These are phyloP conservation scores for Cadophora malorum DNA, from an alignment of 2,329 filamentous ascomycete species.

Conservation along the genomic window DNA sequence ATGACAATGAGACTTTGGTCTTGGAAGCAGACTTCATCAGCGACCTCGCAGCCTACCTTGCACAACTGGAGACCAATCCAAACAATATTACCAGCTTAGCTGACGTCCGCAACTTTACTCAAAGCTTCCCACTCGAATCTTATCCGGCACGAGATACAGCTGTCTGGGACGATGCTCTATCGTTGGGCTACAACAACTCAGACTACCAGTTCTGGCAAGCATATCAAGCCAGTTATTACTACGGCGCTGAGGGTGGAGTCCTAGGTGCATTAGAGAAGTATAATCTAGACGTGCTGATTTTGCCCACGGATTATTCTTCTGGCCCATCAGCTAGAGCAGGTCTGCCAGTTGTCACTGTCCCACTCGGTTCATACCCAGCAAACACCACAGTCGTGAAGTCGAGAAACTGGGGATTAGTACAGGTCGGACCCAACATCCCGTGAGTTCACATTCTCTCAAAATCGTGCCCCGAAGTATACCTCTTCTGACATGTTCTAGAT, in stretches of 20 bases:
- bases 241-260: slow-evolving; percentile 65
- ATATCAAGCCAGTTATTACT: slow-evolving; percentile 59
- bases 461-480: background rate
- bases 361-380: slow-evolving; percentile 61
- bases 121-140: slow-evolving; percentile 57
- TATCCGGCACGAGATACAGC: slow-evolving; percentile 66
- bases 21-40: slow-evolving; percentile 64
- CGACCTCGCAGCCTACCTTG: slow-evolving; percentile 63
- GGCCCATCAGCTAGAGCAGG: slow-evolving; percentile 62
- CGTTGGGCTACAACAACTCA: slow-evolving; percentile 61
- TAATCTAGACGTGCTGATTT: slow-evolving; percentile 65
- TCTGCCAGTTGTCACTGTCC: slow-evolving; percentile 66
- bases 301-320: slow-evolving; percentile 59
- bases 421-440: slow-evolving; percentile 58
- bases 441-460: slow-evolving; percentile 24
- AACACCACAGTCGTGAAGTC: slow-evolving; percentile 51
- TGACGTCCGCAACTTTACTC: slow-evolving; percentile 62
- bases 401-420: slow-evolving; percentile 57
- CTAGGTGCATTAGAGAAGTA: slow-evolving; percentile 63
- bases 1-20: slow-evolving; percentile 48
- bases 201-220: slow-evolving; percentile 61
- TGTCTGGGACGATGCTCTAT: slow-evolving; percentile 60
- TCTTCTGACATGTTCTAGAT: slow-evolving; percentile 45
- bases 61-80: slow-evolving; percentile 62
- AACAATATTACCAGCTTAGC: slow-evolving; percentile 57